Evolutionary conservation across 2,329 filamentous ascomycete species (phyloP).

Genomic region (Nemania diffusa): DNA sequence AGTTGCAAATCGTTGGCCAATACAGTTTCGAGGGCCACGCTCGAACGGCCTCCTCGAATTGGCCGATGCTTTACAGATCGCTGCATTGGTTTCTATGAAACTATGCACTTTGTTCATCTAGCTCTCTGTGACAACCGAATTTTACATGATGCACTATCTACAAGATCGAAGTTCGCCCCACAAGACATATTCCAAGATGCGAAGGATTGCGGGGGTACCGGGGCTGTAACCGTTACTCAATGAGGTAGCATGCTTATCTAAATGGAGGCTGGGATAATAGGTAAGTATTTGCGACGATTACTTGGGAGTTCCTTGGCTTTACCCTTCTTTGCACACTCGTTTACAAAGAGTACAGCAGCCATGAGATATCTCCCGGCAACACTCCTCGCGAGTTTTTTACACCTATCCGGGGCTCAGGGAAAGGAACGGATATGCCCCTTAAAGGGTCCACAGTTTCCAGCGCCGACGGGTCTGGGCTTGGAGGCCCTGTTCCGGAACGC

Average conservation of each 20-base stretch:
- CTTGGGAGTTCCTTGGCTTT: not conserved
- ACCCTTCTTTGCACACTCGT: not conserved
- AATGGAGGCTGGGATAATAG: conserved; percentile 1
- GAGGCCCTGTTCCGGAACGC: conserved; percentile 18
- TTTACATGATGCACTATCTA: too few species aligned
- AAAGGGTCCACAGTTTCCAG: conserved; percentile 27
- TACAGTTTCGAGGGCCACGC: conserved; percentile 26
- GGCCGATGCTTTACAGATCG: conserved; percentile 38
- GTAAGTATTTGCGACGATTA: not conserved
- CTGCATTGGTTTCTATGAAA: not conserved
- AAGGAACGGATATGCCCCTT: conserved; percentile 26
- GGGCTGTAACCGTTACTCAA: not conserved
- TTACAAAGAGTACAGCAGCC: not conserved
- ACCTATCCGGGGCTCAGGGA: conserved; percentile 5
- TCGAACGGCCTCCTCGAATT: conserved; percentile 55
- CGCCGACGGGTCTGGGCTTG: conserved; percentile 18
- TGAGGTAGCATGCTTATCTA: conserved; percentile 5
- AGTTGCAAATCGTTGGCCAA: conserved; percentile 28
- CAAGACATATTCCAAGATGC: too few species aligned
- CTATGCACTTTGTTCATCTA: conserved; percentile 48
- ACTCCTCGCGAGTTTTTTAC: not conserved
- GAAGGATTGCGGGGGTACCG: conserved; percentile 6
- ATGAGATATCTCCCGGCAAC: not conserved
- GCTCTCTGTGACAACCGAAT: conserved; percentile 54
- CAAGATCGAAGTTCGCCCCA: too few species aligned